phyloP scores from a whole-genome alignment of 83 land plant genomes.

The Picea abies region DNA sequence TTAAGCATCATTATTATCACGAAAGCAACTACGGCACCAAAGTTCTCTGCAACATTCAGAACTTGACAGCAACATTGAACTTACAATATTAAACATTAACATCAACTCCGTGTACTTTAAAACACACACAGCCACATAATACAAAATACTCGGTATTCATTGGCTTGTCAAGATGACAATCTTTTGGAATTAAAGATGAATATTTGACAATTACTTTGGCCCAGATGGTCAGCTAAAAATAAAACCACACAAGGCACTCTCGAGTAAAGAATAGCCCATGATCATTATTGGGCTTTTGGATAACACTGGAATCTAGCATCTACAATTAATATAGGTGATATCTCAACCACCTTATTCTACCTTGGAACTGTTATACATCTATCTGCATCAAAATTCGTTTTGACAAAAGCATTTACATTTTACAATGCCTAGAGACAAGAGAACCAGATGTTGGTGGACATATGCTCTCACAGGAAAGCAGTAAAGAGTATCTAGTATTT shows the following conservation, averaged over 20 bases:
- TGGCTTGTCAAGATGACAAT: too few species aligned
- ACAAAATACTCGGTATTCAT: too few species aligned
- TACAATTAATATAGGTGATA: not conserved
- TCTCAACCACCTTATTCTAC: constrained; percentile 11
- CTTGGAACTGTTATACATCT: constrained; percentile 13
- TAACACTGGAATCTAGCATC: constrained; percentile 5
- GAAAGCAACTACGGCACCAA: too few species aligned
- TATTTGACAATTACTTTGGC: too few species aligned
- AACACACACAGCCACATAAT: too few species aligned
- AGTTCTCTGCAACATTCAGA: too few species aligned
- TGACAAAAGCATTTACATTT: constrained; percentile 12
- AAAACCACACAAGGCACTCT: constrained; percentile 5
- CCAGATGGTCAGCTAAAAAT: too few species aligned
- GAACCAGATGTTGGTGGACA: not conserved
- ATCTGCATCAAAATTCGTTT: constrained; percentile 6
- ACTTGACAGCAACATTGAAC: too few species aligned
- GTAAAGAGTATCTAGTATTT: not conserved
- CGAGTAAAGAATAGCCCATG: constrained; percentile 19
- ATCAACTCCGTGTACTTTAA: too few species aligned
- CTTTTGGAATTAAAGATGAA: too few species aligned
- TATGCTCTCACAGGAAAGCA: not conserved
- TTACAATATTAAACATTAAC: too few species aligned
- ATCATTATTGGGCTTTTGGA: constrained; percentile 9
- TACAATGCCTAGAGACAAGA: constrained; percentile 13
- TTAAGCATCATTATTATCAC: too few species aligned